phyloP scores from a whole-genome alignment of 2,329 filamentous ascomycete genomes.

The Aspergillus thermomutatus region DNA sequence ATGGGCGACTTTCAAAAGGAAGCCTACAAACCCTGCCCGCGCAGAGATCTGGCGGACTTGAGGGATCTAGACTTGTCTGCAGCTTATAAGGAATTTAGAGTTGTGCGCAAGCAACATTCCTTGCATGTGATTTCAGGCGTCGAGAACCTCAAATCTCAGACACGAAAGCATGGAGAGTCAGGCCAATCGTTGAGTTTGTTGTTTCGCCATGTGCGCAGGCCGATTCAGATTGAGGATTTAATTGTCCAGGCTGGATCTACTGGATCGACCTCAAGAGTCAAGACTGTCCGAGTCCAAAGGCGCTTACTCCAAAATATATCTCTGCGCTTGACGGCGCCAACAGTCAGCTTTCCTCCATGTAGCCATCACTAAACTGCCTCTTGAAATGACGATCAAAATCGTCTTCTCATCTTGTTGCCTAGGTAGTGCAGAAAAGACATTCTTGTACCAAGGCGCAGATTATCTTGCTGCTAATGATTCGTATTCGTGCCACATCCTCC shows the following conservation, averaged over 20 bases:
- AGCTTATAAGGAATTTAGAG: not conserved
- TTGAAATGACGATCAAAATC: not conserved
- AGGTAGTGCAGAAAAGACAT: not conserved
- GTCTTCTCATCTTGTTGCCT: not conserved
- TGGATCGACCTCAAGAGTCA: not conserved
- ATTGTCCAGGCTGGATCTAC: not conserved
- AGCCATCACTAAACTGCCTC: too few species aligned
- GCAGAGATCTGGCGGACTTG: too few species aligned
- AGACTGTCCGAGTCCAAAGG: not conserved
- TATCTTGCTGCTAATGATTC: not conserved
- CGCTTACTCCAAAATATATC: not conserved
- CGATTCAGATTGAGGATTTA: not conserved
- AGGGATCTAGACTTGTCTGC: not conserved
- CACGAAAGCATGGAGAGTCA: not conserved
- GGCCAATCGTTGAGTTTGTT: not conserved
- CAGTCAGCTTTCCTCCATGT: not conserved
- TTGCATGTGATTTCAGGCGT: not conserved
- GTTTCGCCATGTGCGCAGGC: not conserved
- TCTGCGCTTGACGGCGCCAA: not conserved
- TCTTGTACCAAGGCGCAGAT: not conserved
- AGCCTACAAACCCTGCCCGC: too few species aligned
- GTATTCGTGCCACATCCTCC: not conserved
- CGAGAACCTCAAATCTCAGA: not conserved
- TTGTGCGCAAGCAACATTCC: not conserved
- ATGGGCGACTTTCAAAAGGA: not conserved